Evolutionary conservation across 208 protist species (phyloP).

Genomic region (Porcisia hertigi): DNA sequence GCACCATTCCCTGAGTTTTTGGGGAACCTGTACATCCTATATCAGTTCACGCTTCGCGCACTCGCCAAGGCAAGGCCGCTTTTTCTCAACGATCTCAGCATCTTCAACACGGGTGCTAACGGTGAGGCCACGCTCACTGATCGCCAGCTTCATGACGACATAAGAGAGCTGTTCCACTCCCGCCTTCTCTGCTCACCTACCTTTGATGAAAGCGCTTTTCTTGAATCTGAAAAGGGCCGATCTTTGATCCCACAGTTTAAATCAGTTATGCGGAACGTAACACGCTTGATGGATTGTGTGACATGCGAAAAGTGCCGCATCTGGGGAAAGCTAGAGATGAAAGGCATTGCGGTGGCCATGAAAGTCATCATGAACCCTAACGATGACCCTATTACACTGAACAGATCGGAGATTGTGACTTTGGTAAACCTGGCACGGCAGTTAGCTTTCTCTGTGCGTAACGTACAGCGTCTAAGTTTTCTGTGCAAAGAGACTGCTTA

Average conservation of each 20-base stretch:
- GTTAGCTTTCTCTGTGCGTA: slow-evolving; percentile 78
- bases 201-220: slow-evolving; percentile 84
- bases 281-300: slow-evolving; percentile 90
- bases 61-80: slow-evolving; percentile 67
- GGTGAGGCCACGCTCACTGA: slow-evolving; percentile 52
- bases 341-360: slow-evolving; percentile 83
- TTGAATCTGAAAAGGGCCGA: slow-evolving; percentile 56
- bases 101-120: slow-evolving; percentile 55
- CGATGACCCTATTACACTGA: slow-evolving; percentile 26
- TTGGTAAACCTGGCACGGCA: slow-evolving; percentile 85
- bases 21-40: slow-evolving; percentile 88
- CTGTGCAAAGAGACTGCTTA: slow-evolving; percentile 20
- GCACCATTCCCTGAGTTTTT: slow-evolving; percentile 59
- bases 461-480: slow-evolving; percentile 22
- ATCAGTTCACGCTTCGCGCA: slow-evolving; percentile 86
- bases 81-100: slow-evolving; percentile 52
- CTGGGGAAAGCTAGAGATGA: slow-evolving; percentile 90
- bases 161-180: slow-evolving; percentile 65
- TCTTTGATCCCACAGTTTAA: slow-evolving; percentile 77
- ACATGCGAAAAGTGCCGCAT: slow-evolving; percentile 93
- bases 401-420: slow-evolving; percentile 77
- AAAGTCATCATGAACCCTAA: slow-evolving; percentile 71
- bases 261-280: slow-evolving; percentile 78
- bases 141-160: slow-evolving; percentile 38
- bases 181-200: slow-evolving; percentile 64